phyloP scores from a whole-genome alignment of 345 rosid species.

The Adansonia digitata region DNA sequence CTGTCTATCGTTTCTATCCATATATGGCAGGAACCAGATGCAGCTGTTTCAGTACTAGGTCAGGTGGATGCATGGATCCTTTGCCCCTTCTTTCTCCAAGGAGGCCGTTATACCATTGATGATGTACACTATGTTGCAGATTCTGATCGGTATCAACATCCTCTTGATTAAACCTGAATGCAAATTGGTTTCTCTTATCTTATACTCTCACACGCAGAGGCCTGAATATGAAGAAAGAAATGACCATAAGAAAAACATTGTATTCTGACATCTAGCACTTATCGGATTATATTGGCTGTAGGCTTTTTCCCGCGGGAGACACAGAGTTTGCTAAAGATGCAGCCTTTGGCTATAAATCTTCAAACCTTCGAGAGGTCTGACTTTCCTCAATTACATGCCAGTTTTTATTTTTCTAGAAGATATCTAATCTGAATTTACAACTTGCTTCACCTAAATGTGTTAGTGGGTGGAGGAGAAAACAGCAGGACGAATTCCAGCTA shows the following conservation, averaged over 20 bases:
- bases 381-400: constrained; percentile 11
- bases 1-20: constrained; percentile 9
- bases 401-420: neutral
- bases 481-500: constrained; percentile 55
- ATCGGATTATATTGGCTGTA: constrained; percentile 25
- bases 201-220: neutral
- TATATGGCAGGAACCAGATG: constrained; percentile 71
- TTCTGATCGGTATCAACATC: constrained; percentile 52
- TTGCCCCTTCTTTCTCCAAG: constrained; percentile 97
- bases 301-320: constrained; percentile 93
- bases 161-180: neutral
- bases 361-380: constrained; percentile 78
- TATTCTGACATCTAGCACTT: constrained; percentile 11
- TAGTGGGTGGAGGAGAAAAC: constrained; percentile 99
- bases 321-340: constrained; percentile 98
- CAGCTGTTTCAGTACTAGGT: constrained; percentile 80
- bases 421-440: constrained; percentile 11
- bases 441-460: constrained; percentile 15
- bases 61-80: constrained; percentile 94
- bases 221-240: neutral
- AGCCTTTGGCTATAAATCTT: constrained; percentile 82
- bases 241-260: neutral
- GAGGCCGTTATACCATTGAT: constrained; percentile 87
- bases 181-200: neutral
- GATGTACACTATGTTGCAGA: constrained; percentile 94